Conservation (phyloP, 192 early-diverging fungal genomes). For the Coemansia pectinata region DNA sequence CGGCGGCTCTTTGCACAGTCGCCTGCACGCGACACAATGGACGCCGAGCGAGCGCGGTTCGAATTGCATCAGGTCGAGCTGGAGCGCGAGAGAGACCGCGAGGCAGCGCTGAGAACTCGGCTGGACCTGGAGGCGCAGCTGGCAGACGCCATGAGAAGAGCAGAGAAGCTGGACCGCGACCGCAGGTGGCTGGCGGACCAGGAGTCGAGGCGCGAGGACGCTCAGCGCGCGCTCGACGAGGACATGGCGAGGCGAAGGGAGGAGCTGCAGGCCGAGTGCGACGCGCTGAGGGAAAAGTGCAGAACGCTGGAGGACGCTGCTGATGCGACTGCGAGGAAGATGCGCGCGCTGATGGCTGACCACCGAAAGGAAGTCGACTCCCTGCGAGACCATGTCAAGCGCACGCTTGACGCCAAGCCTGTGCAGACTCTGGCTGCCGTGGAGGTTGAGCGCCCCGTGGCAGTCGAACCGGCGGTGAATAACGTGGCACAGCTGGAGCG, state of each 20-base stretch:
- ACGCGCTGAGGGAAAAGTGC: background rate
- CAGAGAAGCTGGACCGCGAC: conserved; percentile 63
- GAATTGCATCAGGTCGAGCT: conserved; percentile 39
- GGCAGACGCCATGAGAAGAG: conserved; percentile 42
- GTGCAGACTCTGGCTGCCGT: background rate
- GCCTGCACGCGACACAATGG: conserved; percentile 3
- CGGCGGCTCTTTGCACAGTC: background rate
- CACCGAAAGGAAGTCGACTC: background rate
- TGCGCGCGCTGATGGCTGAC: background rate
- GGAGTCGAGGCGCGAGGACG: conserved; percentile 47
- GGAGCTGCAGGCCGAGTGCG: conserved; percentile 24
- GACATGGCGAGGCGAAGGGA: conserved; percentile 34
- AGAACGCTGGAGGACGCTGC: conserved; percentile 4
- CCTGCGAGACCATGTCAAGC: background rate
- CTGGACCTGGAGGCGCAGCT: conserved; percentile 29
- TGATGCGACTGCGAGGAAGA: conserved; percentile 2
- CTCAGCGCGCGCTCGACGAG: conserved; percentile 55
- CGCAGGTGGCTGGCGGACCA: conserved; percentile 60
- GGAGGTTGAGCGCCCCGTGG: background rate
- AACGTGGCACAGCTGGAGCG: conserved; percentile 48
- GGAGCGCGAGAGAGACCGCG: conserved; percentile 37
- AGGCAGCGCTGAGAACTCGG: conserved; percentile 23
- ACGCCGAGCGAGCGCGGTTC: conserved; percentile 32
- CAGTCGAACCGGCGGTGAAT: conserved; percentile 12
- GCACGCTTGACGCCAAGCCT: background rate